Base-by-base conservation (phyloP, 768 basidiomycete species). In the Kwoniella mangroviensis region DNA sequence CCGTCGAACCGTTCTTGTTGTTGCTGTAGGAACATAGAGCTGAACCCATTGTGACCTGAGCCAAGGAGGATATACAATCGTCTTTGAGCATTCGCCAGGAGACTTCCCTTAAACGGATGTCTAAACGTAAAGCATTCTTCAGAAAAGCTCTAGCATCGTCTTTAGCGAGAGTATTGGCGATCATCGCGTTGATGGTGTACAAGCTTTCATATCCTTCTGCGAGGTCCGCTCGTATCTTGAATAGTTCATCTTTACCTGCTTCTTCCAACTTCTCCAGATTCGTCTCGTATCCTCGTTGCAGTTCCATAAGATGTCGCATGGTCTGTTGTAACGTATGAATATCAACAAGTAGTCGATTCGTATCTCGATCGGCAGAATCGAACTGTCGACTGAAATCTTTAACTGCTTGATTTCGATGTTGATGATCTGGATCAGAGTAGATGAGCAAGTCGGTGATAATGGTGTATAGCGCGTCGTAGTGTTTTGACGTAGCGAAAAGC, bases 1-100 rank as follows among this genome's bases (percentile, higher is more conserved):
- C 89, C 0, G 90, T 91, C 2, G 93, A 93, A 69, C 93, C 90
- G 81, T 98, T 94, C 78, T 92, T 92, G 71, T 91, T 89, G 81
- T 88, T 92, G 53, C 93, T 85, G 91, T 92, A 93, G 51, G 88
- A 88, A 81, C 91, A 94, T 71, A 91, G 85, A 73, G 90, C 91
- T 63, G 88, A 87, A 61, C 89, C 88, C 55, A 95, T 87, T n/a
- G 90, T 90, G 54, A 97, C 86, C 84, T 97, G 96, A 49, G 92
- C 90, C 1, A 96, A 86, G 54, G 95, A 85, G 53, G 90, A 88
- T 58, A 87, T 85, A 51, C 88, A 84, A 55, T 90, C 87, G 10
- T 78, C 71, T 76, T 90, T 91, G 17, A 96, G 84, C 92, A 98
- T 94, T 69, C 87, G 87, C 94, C 94, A 98, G 0, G 92, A 93